A percentile compares a stretch with the other conserved stretches of the same genome.
Evolutionary conservation across 441 rosid species (phyloP).

Genomic region (Oxalis stricta): DNA sequence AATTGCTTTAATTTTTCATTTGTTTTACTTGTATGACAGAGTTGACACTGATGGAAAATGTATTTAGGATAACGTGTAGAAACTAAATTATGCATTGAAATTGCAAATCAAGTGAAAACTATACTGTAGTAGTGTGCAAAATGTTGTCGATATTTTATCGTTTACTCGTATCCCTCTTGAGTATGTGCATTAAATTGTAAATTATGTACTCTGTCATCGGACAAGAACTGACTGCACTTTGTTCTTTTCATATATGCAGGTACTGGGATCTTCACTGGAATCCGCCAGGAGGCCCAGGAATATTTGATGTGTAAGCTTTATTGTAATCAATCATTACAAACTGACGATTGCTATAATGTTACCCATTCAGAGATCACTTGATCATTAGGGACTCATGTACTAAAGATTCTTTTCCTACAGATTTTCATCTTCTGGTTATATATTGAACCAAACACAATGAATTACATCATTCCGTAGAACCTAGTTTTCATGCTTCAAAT

Average conservation of each 20-base stretch:
- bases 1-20: not conserved
- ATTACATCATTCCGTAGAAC: too few species aligned
- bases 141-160: too few species aligned
- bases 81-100: not conserved
- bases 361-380: too few species aligned
- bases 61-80: too few species aligned
- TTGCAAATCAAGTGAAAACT: too few species aligned
- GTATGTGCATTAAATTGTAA: not conserved
- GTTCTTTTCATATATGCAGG: slow-evolving; percentile 21
- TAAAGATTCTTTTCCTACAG: too few species aligned
- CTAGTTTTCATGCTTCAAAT: not conserved
- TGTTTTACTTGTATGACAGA: not conserved
- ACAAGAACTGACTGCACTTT: slow-evolving; percentile 5
- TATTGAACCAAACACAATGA: too few species aligned
- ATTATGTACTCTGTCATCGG: not conserved
- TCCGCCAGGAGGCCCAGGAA: slow-evolving; percentile 47
- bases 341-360: too few species aligned
- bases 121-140: too few species aligned
- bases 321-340: too few species aligned
- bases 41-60: not conserved
- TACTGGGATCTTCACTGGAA: slow-evolving; percentile 64
- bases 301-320: slow-evolving; percentile 75
- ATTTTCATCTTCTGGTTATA: not conserved
- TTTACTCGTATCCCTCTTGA: too few species aligned
- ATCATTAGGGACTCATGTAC: too few species aligned